Conservation (phyloP, 441 rosid species). For the Lepidium campestre region DNA sequence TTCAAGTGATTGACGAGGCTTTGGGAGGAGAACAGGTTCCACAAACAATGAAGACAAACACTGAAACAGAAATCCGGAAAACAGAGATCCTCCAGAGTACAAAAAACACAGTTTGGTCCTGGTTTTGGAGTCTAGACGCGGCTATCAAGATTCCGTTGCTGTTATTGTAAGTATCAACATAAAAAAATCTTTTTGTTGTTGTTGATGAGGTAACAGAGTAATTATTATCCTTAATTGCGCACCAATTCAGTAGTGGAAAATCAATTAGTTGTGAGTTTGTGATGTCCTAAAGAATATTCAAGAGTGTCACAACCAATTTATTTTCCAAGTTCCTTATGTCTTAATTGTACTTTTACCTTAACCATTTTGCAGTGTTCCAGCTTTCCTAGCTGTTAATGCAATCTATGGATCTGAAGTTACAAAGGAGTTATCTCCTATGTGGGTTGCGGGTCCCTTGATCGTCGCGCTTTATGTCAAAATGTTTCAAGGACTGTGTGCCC, state of each 20-base stretch:
- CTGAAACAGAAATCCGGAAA: constrained; percentile 37
- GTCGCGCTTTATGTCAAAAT: constrained; percentile 67
- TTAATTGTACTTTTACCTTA: constrained; percentile 16
- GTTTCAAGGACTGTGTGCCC: constrained; percentile 58
- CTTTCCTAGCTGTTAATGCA: constrained; percentile 55
- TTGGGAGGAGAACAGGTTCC: constrained; percentile 44
- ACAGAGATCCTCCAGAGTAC: constrained; percentile 20
- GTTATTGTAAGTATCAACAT: constrained; percentile 64
- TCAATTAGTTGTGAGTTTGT: background rate
- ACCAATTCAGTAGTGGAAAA: background rate
- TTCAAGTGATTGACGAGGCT: constrained; percentile 46
- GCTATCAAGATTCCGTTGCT: constrained; percentile 65
- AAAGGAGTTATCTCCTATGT: constrained; percentile 75
- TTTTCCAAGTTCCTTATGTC: background rate
- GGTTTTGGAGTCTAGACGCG: constrained; percentile 63
- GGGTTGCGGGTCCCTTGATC: constrained; percentile 76
- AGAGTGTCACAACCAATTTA: background rate
- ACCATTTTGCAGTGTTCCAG: constrained; percentile 56
- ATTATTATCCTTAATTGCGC: background rate
- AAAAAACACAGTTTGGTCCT: constrained; percentile 32
- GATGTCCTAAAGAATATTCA: background rate
- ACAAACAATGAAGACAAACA: constrained; percentile 27
- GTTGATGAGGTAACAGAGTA: background rate
- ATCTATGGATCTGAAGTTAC: constrained; percentile 68
- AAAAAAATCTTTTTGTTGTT: background rate